Evolutionary conservation across 1,284 basidiomycete species (phyloP).

Genomic region (Cryptococcus jaspeensis): DNA sequence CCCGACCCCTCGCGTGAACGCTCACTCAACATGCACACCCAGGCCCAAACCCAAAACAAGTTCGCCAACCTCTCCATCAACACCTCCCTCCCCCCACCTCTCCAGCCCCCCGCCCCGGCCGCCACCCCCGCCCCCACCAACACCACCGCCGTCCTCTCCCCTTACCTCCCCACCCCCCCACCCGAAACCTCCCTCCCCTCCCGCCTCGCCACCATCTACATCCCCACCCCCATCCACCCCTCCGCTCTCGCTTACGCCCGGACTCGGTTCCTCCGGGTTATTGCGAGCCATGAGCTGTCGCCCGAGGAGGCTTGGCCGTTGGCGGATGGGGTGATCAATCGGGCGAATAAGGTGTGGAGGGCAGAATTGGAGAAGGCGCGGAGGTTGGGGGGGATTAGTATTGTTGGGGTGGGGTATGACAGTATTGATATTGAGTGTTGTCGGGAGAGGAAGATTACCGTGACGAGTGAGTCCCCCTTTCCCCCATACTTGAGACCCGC

Average conservation of each 20-base stretch:
- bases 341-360: conserved; percentile 22
- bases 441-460: conserved; percentile 56
- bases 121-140: conserved; percentile 15
- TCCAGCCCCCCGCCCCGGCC: background rate
- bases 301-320: background rate
- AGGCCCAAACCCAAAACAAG: background rate
- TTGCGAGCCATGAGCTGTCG: background rate
- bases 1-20: background rate
- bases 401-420: conserved; percentile 42
- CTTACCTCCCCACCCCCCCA: conserved; percentile 17
- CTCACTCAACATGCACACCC: background rate
- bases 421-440: conserved; percentile 49
- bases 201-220: conserved; percentile 23
- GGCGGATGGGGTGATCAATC: conserved; percentile 32
- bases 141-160: background rate
- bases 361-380: conserved; percentile 35
- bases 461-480: conserved; percentile 50
- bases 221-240: conserved; percentile 30
- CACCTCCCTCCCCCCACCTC: background rate
- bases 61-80: background rate
- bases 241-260: conserved; percentile 29
- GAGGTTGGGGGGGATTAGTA: conserved; percentile 26
- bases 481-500: background rate
- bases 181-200: conserved; percentile 16
- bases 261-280: conserved; percentile 25